Conservation (phyloP, 768 basidiomycete species). For the Pulveroboletus sp. region DNA sequence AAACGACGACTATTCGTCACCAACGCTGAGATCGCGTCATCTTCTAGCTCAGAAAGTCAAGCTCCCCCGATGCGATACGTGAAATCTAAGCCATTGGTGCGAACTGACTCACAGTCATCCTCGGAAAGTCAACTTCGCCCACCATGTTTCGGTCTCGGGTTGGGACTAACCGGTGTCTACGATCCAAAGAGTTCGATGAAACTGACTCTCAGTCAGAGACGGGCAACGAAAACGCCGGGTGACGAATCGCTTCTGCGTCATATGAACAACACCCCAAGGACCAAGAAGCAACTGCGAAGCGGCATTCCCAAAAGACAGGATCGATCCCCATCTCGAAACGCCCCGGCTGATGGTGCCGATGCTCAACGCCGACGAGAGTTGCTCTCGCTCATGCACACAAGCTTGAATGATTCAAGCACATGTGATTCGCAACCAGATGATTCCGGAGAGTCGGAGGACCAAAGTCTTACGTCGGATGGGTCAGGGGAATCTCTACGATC, state of each 20-base stretch:
- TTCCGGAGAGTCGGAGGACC: conserved; percentile 14
- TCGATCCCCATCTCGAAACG: conserved; percentile 6
- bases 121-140: conserved; percentile 19
- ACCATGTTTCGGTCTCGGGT: conserved; percentile 29
- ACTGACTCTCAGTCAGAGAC: conserved; percentile 11
- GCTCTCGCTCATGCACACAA: conserved; percentile 5
- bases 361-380: conserved; percentile 20
- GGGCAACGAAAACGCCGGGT: conserved; percentile 9
- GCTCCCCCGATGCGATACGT: conserved; percentile 7
- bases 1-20: conserved; percentile 43
- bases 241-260: conserved; percentile 3
- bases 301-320: conserved; percentile 11
- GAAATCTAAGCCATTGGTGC: conserved; percentile 14
- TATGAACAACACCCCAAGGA: conserved; percentile 4
- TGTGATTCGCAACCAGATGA: conserved; percentile 18
- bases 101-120: conserved; percentile 23
- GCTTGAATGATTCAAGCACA: conserved; percentile 12
- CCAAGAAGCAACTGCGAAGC: conserved; percentile 10
- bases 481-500: conserved; percentile 22
- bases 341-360: conserved; percentile 6
- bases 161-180: conserved; percentile 20
- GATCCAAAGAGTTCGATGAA: conserved; percentile 12
- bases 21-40: conserved; percentile 41
- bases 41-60: conserved; percentile 42
- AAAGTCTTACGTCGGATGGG: conserved; percentile 11